Percentiles rank a stretch among this genome's conserved stretches.
phyloP scores from a whole-genome alignment of 345 rosid species.

The Hypericum androsaemum region DNA sequence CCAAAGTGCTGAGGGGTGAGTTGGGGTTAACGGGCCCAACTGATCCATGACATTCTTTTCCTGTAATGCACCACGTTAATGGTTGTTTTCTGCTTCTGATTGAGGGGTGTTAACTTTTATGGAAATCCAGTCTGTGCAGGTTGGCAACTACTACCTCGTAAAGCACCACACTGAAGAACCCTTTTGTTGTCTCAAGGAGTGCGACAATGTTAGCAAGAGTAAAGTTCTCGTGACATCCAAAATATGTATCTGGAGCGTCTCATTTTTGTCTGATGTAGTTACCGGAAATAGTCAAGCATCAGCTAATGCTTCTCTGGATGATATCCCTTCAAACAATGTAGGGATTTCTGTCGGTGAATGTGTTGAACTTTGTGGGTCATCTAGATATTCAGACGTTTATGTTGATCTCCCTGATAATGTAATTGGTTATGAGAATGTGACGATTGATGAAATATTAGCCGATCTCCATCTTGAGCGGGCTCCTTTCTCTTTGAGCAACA shows the following conservation, averaged over 20 bases:
- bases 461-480: slow-evolving; percentile 18
- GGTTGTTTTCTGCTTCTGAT: no score
- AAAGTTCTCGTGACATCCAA: slow-evolving; percentile 35
- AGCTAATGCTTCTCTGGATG: slow-evolving; percentile 17
- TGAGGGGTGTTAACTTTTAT: no score
- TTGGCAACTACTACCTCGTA: slow-evolving; percentile 57
- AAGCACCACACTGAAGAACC: slow-evolving; percentile 43
- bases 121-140: slow-evolving; percentile 53
- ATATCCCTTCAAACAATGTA: slow-evolving; percentile 17
- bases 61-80: no score
- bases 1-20: no score
- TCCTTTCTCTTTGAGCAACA: slow-evolving; percentile 12
- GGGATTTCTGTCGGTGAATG: slow-evolving; percentile 17
- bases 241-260: slow-evolving; percentile 43
- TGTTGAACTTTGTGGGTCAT: slow-evolving; percentile 18
- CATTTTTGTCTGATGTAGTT: slow-evolving; percentile 36
- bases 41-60: no score
- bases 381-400: slow-evolving; percentile 36
- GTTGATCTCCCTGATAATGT: slow-evolving; percentile 40
- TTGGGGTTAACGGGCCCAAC: no score
- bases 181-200: slow-evolving; percentile 29
- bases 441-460: slow-evolving; percentile 30
- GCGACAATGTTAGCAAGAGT: slow-evolving; percentile 17
- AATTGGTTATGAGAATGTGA: slow-evolving; percentile 23
- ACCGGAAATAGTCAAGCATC: slow-evolving; percentile 15